Percentiles rank a stretch among this genome's conserved stretches.
Evolutionary conservation across 768 basidiomycete genomes (phyloP).

Genomic region (Dictyophora rubrovolvata): DNA sequence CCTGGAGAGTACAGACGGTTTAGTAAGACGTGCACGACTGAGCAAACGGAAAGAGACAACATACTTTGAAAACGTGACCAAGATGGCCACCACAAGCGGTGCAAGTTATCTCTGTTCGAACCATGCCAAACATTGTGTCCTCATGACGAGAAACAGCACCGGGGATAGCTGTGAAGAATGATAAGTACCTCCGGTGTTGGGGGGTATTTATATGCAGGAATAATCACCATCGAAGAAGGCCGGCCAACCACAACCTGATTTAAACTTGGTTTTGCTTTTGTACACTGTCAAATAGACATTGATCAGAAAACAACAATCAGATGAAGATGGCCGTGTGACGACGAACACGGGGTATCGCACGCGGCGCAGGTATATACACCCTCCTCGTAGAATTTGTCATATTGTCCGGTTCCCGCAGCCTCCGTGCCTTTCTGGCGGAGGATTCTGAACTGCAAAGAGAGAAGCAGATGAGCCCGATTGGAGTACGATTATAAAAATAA

Average conservation of each 20-base stretch:
- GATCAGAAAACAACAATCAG: neutral
- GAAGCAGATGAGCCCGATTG: neutral
- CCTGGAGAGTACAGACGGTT: slow-evolving; percentile 19
- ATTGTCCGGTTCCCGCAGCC: slow-evolving; percentile 62
- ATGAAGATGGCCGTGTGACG: neutral
- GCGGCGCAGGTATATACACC: slow-evolving; percentile 76
- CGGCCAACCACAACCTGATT: slow-evolving; percentile 95
- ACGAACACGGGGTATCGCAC: slow-evolving; percentile 51
- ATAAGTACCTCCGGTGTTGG: neutral
- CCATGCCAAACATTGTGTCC: slow-evolving; percentile 56
- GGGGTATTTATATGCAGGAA: neutral
- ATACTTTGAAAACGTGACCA: slow-evolving; percentile 80
- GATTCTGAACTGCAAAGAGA: slow-evolving; percentile 57
- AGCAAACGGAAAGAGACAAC: neutral
- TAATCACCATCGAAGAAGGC: slow-evolving; percentile 82
- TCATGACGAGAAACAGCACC: slow-evolving; percentile 77
- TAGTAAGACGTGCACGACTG: neutral
- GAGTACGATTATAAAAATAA: neutral
- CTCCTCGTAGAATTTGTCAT: slow-evolving; percentile 52
- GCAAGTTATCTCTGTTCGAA: slow-evolving; percentile 79
- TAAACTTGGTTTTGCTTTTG: slow-evolving; percentile 83
- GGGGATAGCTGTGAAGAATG: slow-evolving; percentile 53
- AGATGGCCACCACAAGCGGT: slow-evolving; percentile 88
- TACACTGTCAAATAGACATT: slow-evolving; percentile 36
- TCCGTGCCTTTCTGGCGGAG: slow-evolving; percentile 87